Conservation (phyloP, 495 filamentous ascomycete genomes). For the Daldinia childiae region DNA sequence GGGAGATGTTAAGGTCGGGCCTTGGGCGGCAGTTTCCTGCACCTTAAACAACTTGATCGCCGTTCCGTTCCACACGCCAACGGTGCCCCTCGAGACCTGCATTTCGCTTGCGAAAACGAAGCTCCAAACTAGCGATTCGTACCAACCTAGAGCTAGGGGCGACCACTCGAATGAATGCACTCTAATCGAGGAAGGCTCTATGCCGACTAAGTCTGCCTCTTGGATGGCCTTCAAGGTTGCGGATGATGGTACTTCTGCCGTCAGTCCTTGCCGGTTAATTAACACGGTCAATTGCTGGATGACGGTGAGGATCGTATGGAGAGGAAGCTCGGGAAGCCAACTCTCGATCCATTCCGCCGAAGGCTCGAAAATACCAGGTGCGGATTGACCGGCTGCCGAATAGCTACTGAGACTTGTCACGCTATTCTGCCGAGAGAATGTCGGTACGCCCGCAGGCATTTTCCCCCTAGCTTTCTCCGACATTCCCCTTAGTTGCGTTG, state of each 20-base stretch:
- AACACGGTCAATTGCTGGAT: constrained; percentile 69
- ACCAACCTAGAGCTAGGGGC: constrained; percentile 91
- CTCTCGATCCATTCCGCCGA: constrained; percentile 85
- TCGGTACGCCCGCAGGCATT: constrained; percentile 84
- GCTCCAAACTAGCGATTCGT: constrained; percentile 94
- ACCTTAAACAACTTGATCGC: constrained; percentile 87
- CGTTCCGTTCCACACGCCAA: constrained; percentile 97
- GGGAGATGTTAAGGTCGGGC: constrained; percentile 82
- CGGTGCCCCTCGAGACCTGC: constrained; percentile 84
- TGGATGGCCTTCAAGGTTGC: constrained; percentile 52
- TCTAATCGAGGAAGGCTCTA: constrained; percentile 79
- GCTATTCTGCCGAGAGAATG: constrained; percentile 92
- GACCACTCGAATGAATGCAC: constrained; percentile 97
- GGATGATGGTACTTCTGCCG: constrained; percentile 48
- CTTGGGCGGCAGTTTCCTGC: constrained; percentile 80
- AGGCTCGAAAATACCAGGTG: constrained; percentile 74
- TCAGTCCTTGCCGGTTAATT: constrained; percentile 54
- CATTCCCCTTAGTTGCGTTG: constrained; percentile 93
- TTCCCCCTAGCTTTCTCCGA: constrained; percentile 98
- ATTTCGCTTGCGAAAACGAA: constrained; percentile 93
- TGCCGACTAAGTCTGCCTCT: constrained; percentile 59
- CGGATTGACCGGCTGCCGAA: constrained; percentile 60
- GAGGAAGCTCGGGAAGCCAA: constrained; percentile 90
- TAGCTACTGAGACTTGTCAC: constrained; percentile 82
- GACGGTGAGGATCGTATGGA: constrained; percentile 87